Conservation (phyloP, 1,284 basidiomycete species). For the Moniliella sp. region DNA sequence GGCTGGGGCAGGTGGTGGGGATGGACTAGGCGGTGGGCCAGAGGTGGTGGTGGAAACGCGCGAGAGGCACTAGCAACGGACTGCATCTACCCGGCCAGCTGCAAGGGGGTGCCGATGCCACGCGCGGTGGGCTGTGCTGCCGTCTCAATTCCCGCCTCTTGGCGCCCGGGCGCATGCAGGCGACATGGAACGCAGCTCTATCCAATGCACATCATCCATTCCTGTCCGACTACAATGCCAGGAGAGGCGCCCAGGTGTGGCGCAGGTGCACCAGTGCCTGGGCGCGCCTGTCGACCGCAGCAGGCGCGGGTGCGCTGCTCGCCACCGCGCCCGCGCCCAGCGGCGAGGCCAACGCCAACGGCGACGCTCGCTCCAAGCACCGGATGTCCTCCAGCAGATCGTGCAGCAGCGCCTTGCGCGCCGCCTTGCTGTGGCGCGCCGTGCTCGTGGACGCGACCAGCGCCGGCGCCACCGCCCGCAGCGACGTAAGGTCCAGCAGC, state of each 20-base stretch:
- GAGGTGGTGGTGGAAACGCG: too few species aligned
- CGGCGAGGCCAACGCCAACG: not conserved
- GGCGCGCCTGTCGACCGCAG: not conserved
- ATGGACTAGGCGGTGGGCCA: too few species aligned
- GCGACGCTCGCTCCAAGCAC: slow-evolving; percentile 49
- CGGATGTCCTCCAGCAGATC: slow-evolving; percentile 66
- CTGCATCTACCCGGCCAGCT: too few species aligned
- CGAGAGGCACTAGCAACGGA: too few species aligned
- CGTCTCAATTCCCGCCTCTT: too few species aligned
- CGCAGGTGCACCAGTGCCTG: not conserved
- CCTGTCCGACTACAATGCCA: not conserved
- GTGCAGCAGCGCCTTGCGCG: slow-evolving; percentile 40
- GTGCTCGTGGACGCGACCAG: slow-evolving; percentile 9
- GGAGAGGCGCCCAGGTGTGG: not conserved
- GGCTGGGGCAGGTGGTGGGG: too few species aligned
- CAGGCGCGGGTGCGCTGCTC: too few species aligned
- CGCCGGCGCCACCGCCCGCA: slow-evolving; percentile 42
- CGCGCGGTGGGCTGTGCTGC: too few species aligned
- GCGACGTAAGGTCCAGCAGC: slow-evolving; percentile 48
- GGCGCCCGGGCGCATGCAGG: too few species aligned
- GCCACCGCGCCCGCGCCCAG: not conserved
- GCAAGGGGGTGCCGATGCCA: too few species aligned
- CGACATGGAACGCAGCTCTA: too few species aligned
- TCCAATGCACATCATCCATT: too few species aligned
- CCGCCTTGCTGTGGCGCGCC: slow-evolving; percentile 8